Evolutionary conservation across 352 stramenopile species (phyloP), one percentile per base, ranked within the genome.

Genomic region (Globisporangium emineosum): DNA sequence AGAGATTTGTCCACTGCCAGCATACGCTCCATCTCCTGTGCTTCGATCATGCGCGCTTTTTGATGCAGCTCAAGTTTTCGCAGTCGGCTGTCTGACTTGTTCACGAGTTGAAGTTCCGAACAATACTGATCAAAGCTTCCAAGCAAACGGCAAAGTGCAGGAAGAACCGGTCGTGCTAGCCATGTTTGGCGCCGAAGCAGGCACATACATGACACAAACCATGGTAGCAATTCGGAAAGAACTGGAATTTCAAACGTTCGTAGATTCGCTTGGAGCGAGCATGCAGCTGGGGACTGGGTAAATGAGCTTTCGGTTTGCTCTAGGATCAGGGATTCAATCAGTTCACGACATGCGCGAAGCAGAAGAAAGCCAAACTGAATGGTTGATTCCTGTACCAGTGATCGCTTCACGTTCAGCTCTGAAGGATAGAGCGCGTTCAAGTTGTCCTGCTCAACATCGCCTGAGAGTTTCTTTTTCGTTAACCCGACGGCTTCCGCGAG

Each of bases 141-240:
- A 7, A 92, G 73, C 53, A 96, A 75, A 27, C 81, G 76, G 33
- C 85, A 76, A 15, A 93, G 63, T 19, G 76, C 75, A 2, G 88
- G 86, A 2, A 96, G 66, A 15, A 94, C 79, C 8, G 83, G 76
- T 27, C 82, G 76, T 5, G 83, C 83, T 3, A 96, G 72, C 88
- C 84, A 96, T 1, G 79, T 81, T 62, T 96, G 88, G 0, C 88
- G 86, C 4, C 86, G 78, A 52, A 96, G 62, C n/a, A 96, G 67
- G 57, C 88, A 93, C 59, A 93, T 59, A 35, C 78, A 92, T 12
- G 83, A 81, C 5, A 94, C 73, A 62, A 94, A 84, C 84, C 84
- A 93, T 40, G 88, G 86, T 1, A 96, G 56, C 9, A 92, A 56
- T 40, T 80, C 77, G 0, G 79, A 91, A 4, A 96, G 58, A 35